Evolutionary conservation across 2,329 filamentous ascomycete genomes (phyloP), one percentile per base, ranked within the genome.

Genomic region (Mariannaea sp.): DNA sequence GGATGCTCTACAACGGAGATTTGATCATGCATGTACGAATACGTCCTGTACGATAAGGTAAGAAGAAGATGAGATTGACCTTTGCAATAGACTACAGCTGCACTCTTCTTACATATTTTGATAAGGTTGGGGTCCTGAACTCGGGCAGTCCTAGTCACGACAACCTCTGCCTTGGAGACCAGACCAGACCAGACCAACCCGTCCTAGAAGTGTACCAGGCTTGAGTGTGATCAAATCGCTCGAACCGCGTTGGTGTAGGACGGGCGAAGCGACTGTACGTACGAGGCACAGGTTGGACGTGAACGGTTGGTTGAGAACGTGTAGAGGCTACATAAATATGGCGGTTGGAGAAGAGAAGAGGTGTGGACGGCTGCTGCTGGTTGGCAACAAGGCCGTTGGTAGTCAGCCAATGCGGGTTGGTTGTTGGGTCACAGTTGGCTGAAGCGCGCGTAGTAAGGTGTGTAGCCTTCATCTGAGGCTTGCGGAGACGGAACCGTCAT

Each of bases 331-430:
- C 40, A 49, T 44, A 32, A 24, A 39, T 16, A 20, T 44, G 44
- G 45, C 50, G 51, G 51, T 30, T 49, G 40, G 32, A 35, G 17
- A 36, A 41, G 42, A n/a, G 20, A 27, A 41, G 42, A n/a, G 20
- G 19, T 33, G 22, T 16, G 33, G 36, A 30, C n/a, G 43, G 26
- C 30, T 13, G 16, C 22, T 14, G 51, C 45, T 49, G 45, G 45
- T 33, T 40, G 36, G 41, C 24, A 44, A 12, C 7, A 29, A 33
- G 26, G 12, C 17, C 7, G 16, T 40, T 27, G 32, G 46, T 29
- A 20, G 16, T 12, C 20, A 32, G 16, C 16, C 20, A 32, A 14
- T 35, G 42, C 20, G 12, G n/a, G 22, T 35, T 46, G 20, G 19
- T 24, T 45, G 4, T 14, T 26, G 12, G 38, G 20, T 7, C 13